Conservation (phyloP, 1,284 basidiomycete genomes). For the Schizopora paradoxa region DNA sequence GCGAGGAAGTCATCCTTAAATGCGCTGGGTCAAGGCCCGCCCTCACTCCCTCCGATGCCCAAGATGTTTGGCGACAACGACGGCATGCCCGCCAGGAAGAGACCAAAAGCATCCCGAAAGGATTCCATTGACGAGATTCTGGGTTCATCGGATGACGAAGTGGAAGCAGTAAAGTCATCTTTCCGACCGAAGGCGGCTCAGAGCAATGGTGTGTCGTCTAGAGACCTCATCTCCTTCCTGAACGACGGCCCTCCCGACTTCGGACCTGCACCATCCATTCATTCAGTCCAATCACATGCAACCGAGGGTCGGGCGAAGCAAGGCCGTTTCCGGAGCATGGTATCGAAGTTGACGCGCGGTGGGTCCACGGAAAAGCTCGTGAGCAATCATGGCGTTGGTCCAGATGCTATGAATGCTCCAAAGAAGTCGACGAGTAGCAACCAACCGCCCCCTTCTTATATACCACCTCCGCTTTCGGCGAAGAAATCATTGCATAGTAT, state of each 20-base stretch:
- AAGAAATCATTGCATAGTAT: conserved; percentile 17
- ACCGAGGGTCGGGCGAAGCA: conserved; percentile 44
- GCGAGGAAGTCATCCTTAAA: conserved; percentile 12
- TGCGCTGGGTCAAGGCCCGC: conserved; percentile 5
- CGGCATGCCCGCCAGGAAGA: neutral
- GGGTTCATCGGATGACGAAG: conserved; percentile 56
- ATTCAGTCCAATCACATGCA: conserved; percentile 32
- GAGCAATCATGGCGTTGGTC: too few relatives aligned
- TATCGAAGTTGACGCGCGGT: conserved; percentile 63
- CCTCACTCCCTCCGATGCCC: neutral
- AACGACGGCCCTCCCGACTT: conserved; percentile 57
- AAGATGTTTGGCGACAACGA: conserved; percentile 8
- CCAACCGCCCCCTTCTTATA: conserved; percentile 11
- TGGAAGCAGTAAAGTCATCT: conserved; percentile 21
- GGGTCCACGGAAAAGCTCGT: conserved; percentile 42
- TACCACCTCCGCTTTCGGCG: conserved; percentile 16
- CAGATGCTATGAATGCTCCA: too few relatives aligned
- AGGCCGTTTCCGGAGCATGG: conserved; percentile 69
- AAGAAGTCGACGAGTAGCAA: too few relatives aligned
- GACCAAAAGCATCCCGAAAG: conserved; percentile 31
- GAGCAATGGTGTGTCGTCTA: conserved; percentile 8
- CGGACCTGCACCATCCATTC: conserved; percentile 29
- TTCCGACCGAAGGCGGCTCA: conserved; percentile 9
- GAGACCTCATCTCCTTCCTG: conserved; percentile 62
- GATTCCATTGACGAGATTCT: conserved; percentile 73